phyloP scores from a whole-genome alignment of 768 basidiomycete species.

The Boletus reticulatus region DNA sequence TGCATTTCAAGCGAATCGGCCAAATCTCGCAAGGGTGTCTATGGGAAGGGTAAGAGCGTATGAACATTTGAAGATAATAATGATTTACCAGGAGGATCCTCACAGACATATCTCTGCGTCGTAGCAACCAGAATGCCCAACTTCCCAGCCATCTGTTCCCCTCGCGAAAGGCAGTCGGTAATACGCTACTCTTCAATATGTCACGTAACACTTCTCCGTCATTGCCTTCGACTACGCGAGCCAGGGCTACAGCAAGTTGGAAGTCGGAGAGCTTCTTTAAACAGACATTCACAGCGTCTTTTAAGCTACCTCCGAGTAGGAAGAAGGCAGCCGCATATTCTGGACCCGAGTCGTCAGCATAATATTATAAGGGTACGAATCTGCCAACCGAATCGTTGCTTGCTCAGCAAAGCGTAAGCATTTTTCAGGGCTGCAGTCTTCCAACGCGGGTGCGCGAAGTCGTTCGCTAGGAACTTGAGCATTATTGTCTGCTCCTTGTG shows the following conservation, averaged over 20 bases:
- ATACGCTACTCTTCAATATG: slow-evolving; percentile 70
- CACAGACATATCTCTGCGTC: slow-evolving; percentile 85
- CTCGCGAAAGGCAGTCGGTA: slow-evolving; percentile 80
- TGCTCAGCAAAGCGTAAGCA: slow-evolving; percentile 87
- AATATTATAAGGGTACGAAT: background rate
- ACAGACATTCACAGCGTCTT: slow-evolving; percentile 91
- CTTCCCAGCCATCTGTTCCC: slow-evolving; percentile 93
- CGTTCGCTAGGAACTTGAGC: slow-evolving; percentile 90
- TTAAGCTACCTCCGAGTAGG: slow-evolving; percentile 81
- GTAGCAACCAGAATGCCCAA: slow-evolving; percentile 97
- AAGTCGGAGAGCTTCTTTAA: slow-evolving; percentile 85
- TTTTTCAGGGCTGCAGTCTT: slow-evolving; percentile 94
- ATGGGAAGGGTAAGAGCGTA: background rate
- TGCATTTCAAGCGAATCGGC: slow-evolving; percentile 53
- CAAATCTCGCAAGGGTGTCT: slow-evolving; percentile 80
- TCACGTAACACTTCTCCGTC: slow-evolving; percentile 73
- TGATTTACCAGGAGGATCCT: slow-evolving; percentile 77
- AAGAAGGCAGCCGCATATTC: slow-evolving; percentile 99
- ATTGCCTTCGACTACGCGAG: slow-evolving; percentile 80
- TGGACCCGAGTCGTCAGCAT: slow-evolving; percentile 31
- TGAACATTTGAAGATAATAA: background rate
- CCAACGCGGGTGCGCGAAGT: slow-evolving; percentile 85
- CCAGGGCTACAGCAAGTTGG: slow-evolving; percentile 85
- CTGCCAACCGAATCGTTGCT: slow-evolving; percentile 83
- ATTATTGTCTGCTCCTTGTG: slow-evolving; percentile 87